Evolutionary conservation across 2,329 filamentous ascomycete species (phyloP).

Genomic region (Phaeosphaeriaceae sp.): DNA sequence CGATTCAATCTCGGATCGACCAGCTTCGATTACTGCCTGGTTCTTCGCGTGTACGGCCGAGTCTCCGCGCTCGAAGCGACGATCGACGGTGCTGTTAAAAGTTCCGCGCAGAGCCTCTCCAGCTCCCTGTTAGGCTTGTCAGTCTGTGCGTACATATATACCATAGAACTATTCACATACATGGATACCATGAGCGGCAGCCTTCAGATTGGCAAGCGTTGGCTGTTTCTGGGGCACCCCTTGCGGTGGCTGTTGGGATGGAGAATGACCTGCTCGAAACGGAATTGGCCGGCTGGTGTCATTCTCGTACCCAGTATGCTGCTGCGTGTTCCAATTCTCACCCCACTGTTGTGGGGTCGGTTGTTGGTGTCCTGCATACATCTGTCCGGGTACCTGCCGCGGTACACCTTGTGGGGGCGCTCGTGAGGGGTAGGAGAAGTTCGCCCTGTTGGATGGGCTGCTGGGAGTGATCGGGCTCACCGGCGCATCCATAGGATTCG

Average conservation of each 20-base stretch:
- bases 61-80: conserved; percentile 30
- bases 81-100: conserved; percentile 42
- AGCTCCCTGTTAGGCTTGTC: conserved; percentile 32
- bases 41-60: conserved; percentile 41
- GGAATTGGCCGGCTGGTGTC: conserved; percentile 28
- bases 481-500: conserved; percentile 37
- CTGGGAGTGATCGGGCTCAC: conserved; percentile 34
- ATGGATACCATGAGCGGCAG: conserved; percentile 45
- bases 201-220: conserved; percentile 43
- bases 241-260: conserved; percentile 2
- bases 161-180: conserved; percentile 46
- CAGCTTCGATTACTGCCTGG: conserved; percentile 39
- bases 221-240: conserved; percentile 27
- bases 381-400: conserved; percentile 29
- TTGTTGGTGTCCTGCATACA: conserved; percentile 24
- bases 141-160: conserved; percentile 40
- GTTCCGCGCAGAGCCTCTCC: conserved; percentile 46
- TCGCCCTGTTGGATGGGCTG: conserved; percentile 33
- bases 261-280: conserved; percentile 27
- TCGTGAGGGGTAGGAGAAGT: conserved; percentile 46
- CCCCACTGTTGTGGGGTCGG: conserved; percentile 13
- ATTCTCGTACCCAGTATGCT: conserved; percentile 11
- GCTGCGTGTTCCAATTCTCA: conserved; percentile 8
- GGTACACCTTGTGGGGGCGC: conserved; percentile 41
- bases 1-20: conserved; percentile 41